Base-by-base conservation (phyloP, 2,329 filamentous ascomycete genomes). In the Didymella arachidicola region DNA sequence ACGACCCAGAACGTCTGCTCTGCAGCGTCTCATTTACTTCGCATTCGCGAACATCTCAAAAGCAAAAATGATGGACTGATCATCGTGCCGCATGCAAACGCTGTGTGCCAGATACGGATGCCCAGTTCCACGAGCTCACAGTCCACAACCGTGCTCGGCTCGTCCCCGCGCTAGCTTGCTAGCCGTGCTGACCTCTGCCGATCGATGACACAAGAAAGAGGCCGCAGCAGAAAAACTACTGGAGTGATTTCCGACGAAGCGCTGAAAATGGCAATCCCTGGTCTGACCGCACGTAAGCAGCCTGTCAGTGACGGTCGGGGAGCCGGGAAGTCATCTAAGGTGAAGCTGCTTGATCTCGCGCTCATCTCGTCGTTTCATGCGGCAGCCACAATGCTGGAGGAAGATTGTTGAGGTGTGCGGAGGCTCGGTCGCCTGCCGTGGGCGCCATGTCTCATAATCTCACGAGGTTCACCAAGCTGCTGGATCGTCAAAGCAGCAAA, bases 301-400 rank as follows among this genome's bases (percentile, higher is more conserved):
- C 50, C 39, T 53, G 44, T 38, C 36, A 48, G 16, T 57, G 36
- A 30, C 19, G 34, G 27, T 49, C 46, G 56, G 56, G 50, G 41
- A 59, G 45, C 50, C 56, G 56, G 56, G 27, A 54, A 25, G n/a
- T 26, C 18, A 27, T 18, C 30, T 41, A 29, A 46, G 41, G 34
- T 4, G 44, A 18, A 32, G 30, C 44, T 59, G 41, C 49, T 56
- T 53, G 36, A 57, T 60, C 39, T 56, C 41, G 44, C 39, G 44
- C 39, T 49, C 53, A 58, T 46, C 50, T 54, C 52, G 44, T 16
- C 43, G 36, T 52, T 32, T 47, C 41, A 34, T 39, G 46, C 42
- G 44, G 44, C 45, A 52, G 60, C 54, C 57, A 66, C 59, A 59
- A 57, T 53, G 61, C 62, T 64, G 67, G 54, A 66, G 58, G 52